Base-by-base conservation (phyloP, 345 rosid species). In the Hirschfeldia incana region DNA sequence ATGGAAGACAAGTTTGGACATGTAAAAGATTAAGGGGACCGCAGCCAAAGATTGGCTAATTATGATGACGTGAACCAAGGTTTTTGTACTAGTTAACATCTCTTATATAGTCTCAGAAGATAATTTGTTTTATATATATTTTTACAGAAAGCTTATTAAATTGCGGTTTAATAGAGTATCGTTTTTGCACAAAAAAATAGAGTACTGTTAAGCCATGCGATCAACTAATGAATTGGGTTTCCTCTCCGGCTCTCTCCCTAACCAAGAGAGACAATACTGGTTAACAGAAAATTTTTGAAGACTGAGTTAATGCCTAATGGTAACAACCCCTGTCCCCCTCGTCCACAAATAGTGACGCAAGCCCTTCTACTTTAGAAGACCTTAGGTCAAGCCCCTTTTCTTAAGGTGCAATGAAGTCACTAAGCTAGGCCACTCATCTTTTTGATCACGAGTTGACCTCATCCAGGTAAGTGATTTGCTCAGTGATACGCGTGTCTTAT, bases 1-100 rank as follows among this genome's bases (percentile, higher is more conserved):
- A 6, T 6, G 4, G 29, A 8, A 32, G 76, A 4, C 21, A 81
- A 74, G 65, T 88, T 32, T 88, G 91, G 93, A 73, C 78, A 11
- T 85, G 88, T 86, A 87, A 85, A 74, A 86, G 88, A 71, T 85
- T 86, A 53, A 72, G 8, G n/a, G 55, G 46, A 5, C 58, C 86
- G 10, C 79, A 34, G 9, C 82, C 85, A 39, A 39, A 39, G 46
- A 39, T 39, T 8, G 10, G 46, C 46, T 39, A 39, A 10, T 39
- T 8, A 39, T 39, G 46, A 8, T 8, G 11, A 39, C 12, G 46
- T 39, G 46, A 37, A 37, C 5, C 44, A 37, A 37, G 44, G 44
- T 8, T 37, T 37, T 37, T 42, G 49, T 42, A 42, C 13, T 10
- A 42, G 11, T 42, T 42, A 42, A 42, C 13, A 33, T 33, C 30